Conservation (phyloP, 495 filamentous ascomycete species). For the Podospora fimiseda region DNA sequence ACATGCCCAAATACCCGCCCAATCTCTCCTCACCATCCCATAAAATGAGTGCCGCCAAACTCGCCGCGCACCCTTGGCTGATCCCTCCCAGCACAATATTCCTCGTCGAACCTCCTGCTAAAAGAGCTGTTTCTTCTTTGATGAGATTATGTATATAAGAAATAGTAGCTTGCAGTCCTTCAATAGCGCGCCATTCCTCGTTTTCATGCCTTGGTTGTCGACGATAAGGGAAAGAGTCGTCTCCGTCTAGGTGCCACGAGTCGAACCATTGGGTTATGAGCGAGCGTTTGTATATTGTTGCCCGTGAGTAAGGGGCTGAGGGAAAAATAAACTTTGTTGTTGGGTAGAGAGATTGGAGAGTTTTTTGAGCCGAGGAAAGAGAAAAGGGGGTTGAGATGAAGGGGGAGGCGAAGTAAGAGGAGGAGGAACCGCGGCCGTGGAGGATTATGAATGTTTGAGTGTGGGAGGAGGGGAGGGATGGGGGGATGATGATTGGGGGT, state of each 20-base stretch:
- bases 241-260: slow-evolving; percentile 32
- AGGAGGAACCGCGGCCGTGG: slow-evolving; percentile 42
- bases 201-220: slow-evolving; percentile 7
- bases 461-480: slow-evolving; percentile 19
- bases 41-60: slow-evolving; percentile 31
- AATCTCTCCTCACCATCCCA: slow-evolving; percentile 29
- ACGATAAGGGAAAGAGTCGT: not conserved
- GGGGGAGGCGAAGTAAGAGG: slow-evolving; percentile 24
- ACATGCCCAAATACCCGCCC: slow-evolving; percentile 44
- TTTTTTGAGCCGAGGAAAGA: not conserved
- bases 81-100: slow-evolving; percentile 48
- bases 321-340: slow-evolving; percentile 40
- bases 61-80: slow-evolving; percentile 51
- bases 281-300: slow-evolving; percentile 38
- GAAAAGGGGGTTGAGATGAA: slow-evolving; percentile 20
- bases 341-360: slow-evolving; percentile 18
- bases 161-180: slow-evolving; percentile 39
- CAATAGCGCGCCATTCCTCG: slow-evolving; percentile 28
- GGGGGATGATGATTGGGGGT: slow-evolving; percentile 22
- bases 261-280: slow-evolving; percentile 54
- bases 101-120: slow-evolving; percentile 23
- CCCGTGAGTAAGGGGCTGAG: slow-evolving; percentile 38
- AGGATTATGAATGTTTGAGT: slow-evolving; percentile 42
- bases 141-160: slow-evolving; percentile 37
- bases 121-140: slow-evolving; percentile 27